phyloP scores from a whole-genome alignment of 106 monocot species.

The Platanthera guangdongensis region DNA sequence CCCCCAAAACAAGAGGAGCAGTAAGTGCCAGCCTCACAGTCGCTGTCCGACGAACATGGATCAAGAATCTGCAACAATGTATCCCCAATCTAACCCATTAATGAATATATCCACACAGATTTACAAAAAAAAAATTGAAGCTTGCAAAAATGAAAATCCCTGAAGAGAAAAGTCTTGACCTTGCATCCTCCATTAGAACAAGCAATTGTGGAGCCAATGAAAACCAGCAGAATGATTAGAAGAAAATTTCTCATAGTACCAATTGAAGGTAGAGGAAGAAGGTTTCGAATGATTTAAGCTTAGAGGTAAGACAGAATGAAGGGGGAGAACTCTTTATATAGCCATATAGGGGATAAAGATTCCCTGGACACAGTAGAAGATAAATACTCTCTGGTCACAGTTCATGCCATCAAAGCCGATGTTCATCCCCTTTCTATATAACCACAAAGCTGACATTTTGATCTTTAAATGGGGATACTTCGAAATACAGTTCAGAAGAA shows the following conservation, averaged over 20 bases:
- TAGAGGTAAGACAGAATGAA: background rate
- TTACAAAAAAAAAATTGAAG: background rate
- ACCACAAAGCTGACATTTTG: too few species aligned
- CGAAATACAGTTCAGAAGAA: too few species aligned
- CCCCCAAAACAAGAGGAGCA: slow-evolving; percentile 36
- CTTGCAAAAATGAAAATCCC: background rate
- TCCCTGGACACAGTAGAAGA: background rate
- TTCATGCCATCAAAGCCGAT: too few species aligned
- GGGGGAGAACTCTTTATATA: background rate
- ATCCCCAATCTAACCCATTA: background rate
- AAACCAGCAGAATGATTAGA: slow-evolving; percentile 6
- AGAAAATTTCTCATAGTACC: slow-evolving; percentile 1
- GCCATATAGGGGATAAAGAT: background rate
- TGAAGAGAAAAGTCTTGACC: background rate
- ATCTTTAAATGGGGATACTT: too few species aligned
- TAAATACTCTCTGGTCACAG: too few species aligned
- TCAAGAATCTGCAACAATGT: slow-evolving; percentile 22
- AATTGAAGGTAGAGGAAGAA: slow-evolving; percentile 13
- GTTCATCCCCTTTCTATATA: too few species aligned
- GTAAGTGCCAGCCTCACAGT: slow-evolving; percentile 46
- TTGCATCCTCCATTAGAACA: slow-evolving; percentile 35
- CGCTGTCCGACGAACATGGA: slow-evolving; percentile 26
- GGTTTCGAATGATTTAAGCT: background rate
- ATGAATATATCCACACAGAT: background rate
- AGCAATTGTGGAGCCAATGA: slow-evolving; percentile 12